Conservation (phyloP, 192 early-diverging fungal genomes). For the Podila clonocystis region DNA sequence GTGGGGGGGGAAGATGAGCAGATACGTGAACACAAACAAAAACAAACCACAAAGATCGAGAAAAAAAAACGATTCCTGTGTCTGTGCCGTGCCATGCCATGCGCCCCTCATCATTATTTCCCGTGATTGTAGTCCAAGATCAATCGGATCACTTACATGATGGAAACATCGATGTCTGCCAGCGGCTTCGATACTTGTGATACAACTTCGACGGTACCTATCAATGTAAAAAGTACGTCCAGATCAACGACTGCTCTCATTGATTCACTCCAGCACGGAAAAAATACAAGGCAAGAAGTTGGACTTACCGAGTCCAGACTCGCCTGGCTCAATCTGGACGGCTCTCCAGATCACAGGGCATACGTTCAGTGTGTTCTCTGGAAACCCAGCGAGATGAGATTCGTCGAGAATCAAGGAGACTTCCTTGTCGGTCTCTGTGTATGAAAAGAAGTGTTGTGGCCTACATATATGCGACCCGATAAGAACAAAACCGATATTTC, state of each 20-base stretch:
- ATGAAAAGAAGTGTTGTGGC: slow-evolving; percentile 48
- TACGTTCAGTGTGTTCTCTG: slow-evolving; percentile 19
- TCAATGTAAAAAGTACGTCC: not conserved
- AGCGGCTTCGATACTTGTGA: slow-evolving; percentile 41
- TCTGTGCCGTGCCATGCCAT: not conserved
- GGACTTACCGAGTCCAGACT: slow-evolving; percentile 40
- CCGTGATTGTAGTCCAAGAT: not conserved
- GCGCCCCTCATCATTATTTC: slow-evolving; percentile 2
- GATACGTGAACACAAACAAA: not conserved
- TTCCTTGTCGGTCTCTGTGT: slow-evolving; percentile 50
- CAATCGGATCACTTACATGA: slow-evolving; percentile 26
- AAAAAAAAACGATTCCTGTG: not conserved
- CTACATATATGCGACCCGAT: not conserved
- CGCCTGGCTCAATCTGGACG: slow-evolving; percentile 48
- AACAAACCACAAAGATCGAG: not conserved
- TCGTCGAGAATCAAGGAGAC: slow-evolving; percentile 46
- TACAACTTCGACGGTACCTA: slow-evolving; percentile 40
- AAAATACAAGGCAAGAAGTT: not conserved
- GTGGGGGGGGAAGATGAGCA: too few relatives aligned
- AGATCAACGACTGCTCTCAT: not conserved
- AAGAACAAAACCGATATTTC: too few relatives aligned
- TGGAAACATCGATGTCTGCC: slow-evolving; percentile 45
- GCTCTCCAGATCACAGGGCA: slow-evolving; percentile 45
- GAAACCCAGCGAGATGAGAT: slow-evolving; percentile 25
- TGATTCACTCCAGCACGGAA: not conserved